phyloP scores from a whole-genome alignment of 805 yeast species.

The Naumovozyma baii region DNA sequence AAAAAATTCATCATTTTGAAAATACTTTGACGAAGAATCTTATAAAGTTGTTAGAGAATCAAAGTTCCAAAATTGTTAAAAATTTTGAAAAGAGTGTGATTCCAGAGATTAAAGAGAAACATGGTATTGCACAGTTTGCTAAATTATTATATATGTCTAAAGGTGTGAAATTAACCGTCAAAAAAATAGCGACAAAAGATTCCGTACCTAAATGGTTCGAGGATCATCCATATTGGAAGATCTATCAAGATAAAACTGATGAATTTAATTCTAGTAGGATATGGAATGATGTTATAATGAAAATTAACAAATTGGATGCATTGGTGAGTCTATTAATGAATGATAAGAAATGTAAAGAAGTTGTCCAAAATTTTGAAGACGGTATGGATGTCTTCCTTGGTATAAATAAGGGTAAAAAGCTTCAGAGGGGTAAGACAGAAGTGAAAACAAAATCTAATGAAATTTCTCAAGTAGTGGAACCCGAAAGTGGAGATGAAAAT shows the following conservation, averaged over 20 bases:
- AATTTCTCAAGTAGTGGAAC: background rate
- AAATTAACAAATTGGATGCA: conserved; percentile 18
- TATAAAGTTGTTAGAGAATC: conserved; percentile 6
- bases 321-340: conserved; percentile 36
- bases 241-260: conserved; percentile 25
- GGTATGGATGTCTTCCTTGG: conserved; percentile 32
- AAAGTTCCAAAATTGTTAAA: conserved; percentile 6
- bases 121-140: conserved; percentile 14
- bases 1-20: conserved; percentile 23
- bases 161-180: conserved; percentile 16
- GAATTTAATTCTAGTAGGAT: conserved; percentile 38
- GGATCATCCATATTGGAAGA: conserved; percentile 19
- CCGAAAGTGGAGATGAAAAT: conserved; percentile 12
- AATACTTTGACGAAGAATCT: conserved; percentile 17
- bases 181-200: conserved; percentile 8
- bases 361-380: conserved; percentile 33
- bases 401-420: conserved; percentile 21
- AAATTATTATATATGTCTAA: conserved; percentile 20
- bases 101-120: conserved; percentile 3
- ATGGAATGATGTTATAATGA: conserved; percentile 30
- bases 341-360: conserved; percentile 39
- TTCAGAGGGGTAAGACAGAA: conserved; percentile 1
- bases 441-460: too few relatives aligned
- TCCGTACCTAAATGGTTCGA: conserved; percentile 21
- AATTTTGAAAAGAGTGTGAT: conserved; percentile 7